These are phyloP conservation scores for Keithomyces neogunnii DNA, from an alignment of 2,329 filamentous ascomycete genomes.

Conservation along the genomic window DNA sequence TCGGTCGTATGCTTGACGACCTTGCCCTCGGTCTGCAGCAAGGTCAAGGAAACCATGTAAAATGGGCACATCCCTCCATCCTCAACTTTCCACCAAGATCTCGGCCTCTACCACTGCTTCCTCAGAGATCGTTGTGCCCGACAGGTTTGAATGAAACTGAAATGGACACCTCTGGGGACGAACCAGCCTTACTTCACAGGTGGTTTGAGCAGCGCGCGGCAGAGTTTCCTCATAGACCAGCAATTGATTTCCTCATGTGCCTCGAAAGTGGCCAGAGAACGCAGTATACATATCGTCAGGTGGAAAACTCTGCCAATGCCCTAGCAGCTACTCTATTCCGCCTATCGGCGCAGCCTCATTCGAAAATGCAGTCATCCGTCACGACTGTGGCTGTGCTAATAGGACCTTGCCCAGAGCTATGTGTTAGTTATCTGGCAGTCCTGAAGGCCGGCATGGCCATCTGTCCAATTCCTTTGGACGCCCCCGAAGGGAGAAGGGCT, in stretches of 20 bases:
- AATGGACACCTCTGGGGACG: too few relatives aligned
- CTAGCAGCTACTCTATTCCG: background rate
- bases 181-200: constrained; percentile 1
- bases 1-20: too few relatives aligned
- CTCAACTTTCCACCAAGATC: too few relatives aligned
- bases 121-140: too few relatives aligned
- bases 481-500: constrained; percentile 14
- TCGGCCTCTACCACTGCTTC: too few relatives aligned
- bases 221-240: background rate
- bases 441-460: constrained; percentile 27
- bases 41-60: too few relatives aligned
- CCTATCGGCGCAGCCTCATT: too few relatives aligned
- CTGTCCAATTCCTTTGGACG: constrained; percentile 27
- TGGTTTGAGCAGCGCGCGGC: constrained; percentile 1
- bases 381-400: constrained; percentile 11
- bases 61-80: too few relatives aligned
- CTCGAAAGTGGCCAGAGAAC: constrained; percentile 1
- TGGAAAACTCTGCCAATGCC: background rate
- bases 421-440: constrained; percentile 25
- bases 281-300: constrained; percentile 1
- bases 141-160: too few relatives aligned
- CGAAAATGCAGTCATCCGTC: background rate
- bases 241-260: constrained; percentile 1
- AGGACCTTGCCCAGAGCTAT: constrained; percentile 23
- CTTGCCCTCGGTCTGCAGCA: too few relatives aligned